Evolutionary conservation across 2,329 filamentous ascomycete genomes (phyloP).

Genomic region (Aspergillus fumigatiaffinis): DNA sequence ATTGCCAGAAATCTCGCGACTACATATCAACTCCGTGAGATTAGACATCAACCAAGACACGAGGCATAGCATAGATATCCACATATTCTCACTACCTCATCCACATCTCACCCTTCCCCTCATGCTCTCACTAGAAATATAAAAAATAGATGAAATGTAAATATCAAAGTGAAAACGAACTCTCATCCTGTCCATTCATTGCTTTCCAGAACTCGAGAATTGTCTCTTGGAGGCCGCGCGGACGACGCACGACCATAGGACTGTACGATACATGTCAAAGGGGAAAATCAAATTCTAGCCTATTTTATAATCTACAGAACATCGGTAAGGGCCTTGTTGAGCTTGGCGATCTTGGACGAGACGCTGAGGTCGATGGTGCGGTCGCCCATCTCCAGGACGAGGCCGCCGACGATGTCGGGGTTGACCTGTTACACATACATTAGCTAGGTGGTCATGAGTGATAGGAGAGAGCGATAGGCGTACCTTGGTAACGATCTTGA

Average conservation of each 20-base stretch:
- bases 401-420: slow-evolving; percentile 87
- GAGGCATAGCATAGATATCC: not conserved
- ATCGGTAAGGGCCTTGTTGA: slow-evolving; percentile 99
- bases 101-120: not conserved
- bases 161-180: not conserved
- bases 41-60: not conserved
- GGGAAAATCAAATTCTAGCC: slow-evolving; percentile 9
- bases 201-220: slow-evolving; percentile 9
- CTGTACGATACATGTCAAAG: slow-evolving; percentile 11
- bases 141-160: not conserved
- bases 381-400: slow-evolving; percentile 95
- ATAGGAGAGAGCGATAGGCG: slow-evolving; percentile 10
- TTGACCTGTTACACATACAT: slow-evolving; percentile 61
- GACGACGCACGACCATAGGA: not conserved
- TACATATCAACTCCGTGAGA: not conserved
- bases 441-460: not conserved
- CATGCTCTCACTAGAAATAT: not conserved
- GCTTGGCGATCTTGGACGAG: slow-evolving; percentile 88
- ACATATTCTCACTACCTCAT: not conserved
- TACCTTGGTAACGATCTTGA: slow-evolving; percentile 93
- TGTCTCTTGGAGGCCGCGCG: slow-evolving; percentile 1
- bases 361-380: slow-evolving; percentile 97
- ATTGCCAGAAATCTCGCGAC: not conserved
- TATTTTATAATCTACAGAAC: slow-evolving; percentile 69
- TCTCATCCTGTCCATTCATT: slow-evolving; percentile 13